Evolutionary conservation across 208 protist species (phyloP).

Genomic region (Leishmania amazonensis): DNA sequence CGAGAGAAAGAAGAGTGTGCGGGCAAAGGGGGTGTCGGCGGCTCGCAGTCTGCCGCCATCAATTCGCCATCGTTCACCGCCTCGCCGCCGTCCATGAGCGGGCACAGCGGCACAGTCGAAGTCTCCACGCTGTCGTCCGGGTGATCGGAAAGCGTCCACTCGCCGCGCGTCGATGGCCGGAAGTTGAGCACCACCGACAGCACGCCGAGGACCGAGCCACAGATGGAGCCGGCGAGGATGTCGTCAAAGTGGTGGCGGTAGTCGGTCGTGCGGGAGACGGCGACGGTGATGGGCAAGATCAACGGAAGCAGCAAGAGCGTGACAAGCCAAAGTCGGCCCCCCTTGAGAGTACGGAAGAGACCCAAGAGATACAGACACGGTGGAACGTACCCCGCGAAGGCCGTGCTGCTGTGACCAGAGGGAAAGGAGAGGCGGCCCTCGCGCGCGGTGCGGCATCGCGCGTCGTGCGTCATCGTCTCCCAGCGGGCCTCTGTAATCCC

Average conservation of each 20-base stretch:
- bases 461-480: constrained; percentile 20
- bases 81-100: background rate
- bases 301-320: constrained; percentile 56
- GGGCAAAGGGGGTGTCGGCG: background rate
- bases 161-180: constrained; percentile 26
- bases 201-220: constrained; percentile 53
- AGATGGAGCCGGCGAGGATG: constrained; percentile 63
- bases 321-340: constrained; percentile 46
- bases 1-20: background rate
- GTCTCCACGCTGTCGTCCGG: constrained; percentile 23
- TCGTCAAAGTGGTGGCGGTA: constrained; percentile 90
- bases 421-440: constrained; percentile 89
- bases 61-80: background rate
- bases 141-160: constrained; percentile 49
- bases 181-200: constrained; percentile 43
- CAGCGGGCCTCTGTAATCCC: constrained; percentile 44
- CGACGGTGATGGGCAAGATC: constrained; percentile 56
- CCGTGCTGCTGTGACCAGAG: constrained; percentile 83
- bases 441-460: constrained; percentile 55
- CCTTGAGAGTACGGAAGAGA: constrained; percentile 45
- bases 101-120: background rate
- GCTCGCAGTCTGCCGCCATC: background rate
- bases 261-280: constrained; percentile 76
- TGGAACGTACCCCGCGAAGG: constrained; percentile 73
- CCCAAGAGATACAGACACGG: constrained; percentile 77